Evolutionary conservation across 257 asterid species (phyloP).

Genomic region (Penstemon newberryi): DNA sequence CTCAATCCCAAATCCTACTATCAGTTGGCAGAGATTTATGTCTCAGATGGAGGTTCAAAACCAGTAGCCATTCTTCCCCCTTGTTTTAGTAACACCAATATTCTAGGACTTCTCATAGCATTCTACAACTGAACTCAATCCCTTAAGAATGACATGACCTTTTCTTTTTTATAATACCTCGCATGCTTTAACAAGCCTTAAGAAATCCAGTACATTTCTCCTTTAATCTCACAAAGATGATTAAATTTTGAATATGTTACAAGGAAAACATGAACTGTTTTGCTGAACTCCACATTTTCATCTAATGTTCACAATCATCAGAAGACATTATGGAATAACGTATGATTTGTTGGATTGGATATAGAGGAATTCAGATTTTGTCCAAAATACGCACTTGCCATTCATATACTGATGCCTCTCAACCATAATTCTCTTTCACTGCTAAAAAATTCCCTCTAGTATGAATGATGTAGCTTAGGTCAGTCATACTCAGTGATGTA

Average conservation of each 20-base stretch:
- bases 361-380: background rate
- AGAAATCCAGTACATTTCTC: slow-evolving; percentile 1
- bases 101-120: background rate
- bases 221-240: slow-evolving; percentile 1
- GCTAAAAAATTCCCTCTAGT: background rate
- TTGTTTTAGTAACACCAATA: no score
- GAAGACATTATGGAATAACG: slow-evolving; percentile 4
- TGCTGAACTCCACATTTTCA: slow-evolving; percentile 7
- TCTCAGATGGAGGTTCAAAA: background rate
- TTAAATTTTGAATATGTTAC: background rate
- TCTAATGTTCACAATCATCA: slow-evolving; percentile 21
- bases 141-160: background rate
- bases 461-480: slow-evolving; percentile 1
- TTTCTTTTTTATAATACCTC: background rate
- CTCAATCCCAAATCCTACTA: background rate
- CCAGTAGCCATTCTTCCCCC: no score
- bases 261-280: background rate
- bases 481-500: background rate
- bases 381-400: slow-evolving; percentile 7
- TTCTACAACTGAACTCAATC: background rate
- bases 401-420: slow-evolving; percentile 17
- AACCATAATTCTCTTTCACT: slow-evolving; percentile 11
- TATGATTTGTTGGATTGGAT: background rate
- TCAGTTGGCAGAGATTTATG: slow-evolving; percentile 8
- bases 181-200: slow-evolving; percentile 1